Conservation (phyloP, 495 filamentous ascomycete genomes). For the Podospora didyma region DNA sequence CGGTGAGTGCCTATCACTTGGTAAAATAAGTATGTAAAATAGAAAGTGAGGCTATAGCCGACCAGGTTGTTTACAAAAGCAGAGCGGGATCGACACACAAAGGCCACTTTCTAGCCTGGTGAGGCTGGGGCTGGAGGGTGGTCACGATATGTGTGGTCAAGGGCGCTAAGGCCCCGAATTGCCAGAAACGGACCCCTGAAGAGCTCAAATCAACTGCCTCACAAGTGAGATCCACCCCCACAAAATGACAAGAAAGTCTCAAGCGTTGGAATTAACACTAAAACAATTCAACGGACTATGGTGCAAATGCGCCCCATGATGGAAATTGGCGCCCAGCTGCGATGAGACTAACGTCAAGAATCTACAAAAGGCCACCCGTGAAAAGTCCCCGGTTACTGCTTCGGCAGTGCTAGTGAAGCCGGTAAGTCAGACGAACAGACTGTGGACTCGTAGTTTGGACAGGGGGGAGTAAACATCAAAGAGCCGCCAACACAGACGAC, state of each 20-base stretch:
- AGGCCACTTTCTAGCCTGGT: background rate
- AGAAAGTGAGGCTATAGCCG: background rate
- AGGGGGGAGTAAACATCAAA: background rate
- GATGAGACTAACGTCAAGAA: too few species aligned
- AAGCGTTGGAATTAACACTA: background rate
- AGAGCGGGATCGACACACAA: background rate
- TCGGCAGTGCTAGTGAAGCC: background rate
- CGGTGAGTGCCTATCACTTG: conserved; percentile 13
- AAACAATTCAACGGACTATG: background rate
- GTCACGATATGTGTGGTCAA: background rate
- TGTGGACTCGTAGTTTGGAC: background rate
- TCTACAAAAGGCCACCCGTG: too few species aligned
- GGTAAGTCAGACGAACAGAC: background rate
- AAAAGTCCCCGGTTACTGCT: background rate
- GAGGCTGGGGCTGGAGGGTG: background rate
- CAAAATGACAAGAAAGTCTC: background rate
- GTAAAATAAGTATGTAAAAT: background rate
- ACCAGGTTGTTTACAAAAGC: background rate
- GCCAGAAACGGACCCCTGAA: background rate
- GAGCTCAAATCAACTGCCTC: background rate
- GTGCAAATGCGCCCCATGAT: too few species aligned
- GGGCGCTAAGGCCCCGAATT: background rate
- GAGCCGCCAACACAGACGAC: background rate
- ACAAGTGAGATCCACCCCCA: background rate
- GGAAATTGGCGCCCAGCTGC: too few species aligned